Base-by-base conservation (phyloP, 2,329 filamentous ascomycete species). In the Bipolaris zeicola region DNA sequence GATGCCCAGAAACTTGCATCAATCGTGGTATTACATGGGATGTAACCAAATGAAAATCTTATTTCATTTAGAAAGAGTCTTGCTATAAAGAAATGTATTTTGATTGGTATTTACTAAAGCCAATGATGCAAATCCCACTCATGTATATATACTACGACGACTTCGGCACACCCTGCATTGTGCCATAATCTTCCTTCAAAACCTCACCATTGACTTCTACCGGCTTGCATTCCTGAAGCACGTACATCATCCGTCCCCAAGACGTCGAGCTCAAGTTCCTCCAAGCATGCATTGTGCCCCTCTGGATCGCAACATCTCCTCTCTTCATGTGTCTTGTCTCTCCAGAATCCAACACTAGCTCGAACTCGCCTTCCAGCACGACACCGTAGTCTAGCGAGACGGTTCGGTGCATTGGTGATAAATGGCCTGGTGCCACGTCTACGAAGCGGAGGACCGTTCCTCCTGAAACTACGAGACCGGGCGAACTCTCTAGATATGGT, bases 381-480 rank as follows among this genome's bases (percentile, higher is more conserved):
- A 77, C 70, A 13, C 74, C 75, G 38, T 77, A 78, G 55, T 78
- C 76, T 8, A 77, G 57, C 7, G 65, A 72, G 6, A 77, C 67
- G 2, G 76, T 77, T 7, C 76, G 68, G 51, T 78, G 76, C 76
- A 78, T 77, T 3, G 74, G 66, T 10, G 69, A 73, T 1, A 63
- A 31, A 5, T 45, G 50, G 1, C 67, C 68, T 1, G 75, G 76
- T 11, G 52, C 52, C 34, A 73, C 64, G 42, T 78, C 75, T 8
- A 76, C 73, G 48, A 71, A 67, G 16, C 78, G 74, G 33, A 81
- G 67, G 1, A 81, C 78, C 3, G 80, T 80, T 11, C 81, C 81
- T 10, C 71, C 71, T 1, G 77, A 75, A 16, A 80, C 71, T 6
- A 79, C 77, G 5, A 85, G 73, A 0, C 83, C 83, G 0, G 83